A percentile compares a stretch with the other conserved stretches of the same genome.
Conservation (phyloP, 2,329 filamentous ascomycete genomes). For the Paraconiothyrium brasiliense region DNA sequence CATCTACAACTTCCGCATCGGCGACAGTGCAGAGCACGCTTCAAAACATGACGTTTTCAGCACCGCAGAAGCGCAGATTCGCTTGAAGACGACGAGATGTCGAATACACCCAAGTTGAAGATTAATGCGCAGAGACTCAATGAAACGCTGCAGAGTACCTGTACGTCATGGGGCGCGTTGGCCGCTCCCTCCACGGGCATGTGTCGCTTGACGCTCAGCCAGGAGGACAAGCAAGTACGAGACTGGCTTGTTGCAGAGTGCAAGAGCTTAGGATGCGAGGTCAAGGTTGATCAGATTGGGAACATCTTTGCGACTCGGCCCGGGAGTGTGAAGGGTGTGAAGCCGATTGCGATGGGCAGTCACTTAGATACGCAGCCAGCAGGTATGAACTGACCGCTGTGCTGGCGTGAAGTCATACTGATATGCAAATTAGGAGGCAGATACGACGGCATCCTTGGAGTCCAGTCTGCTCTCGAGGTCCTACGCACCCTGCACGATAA, state of each 20-base stretch:
- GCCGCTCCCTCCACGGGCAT: conserved; percentile 67
- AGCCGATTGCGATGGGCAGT: conserved; percentile 44
- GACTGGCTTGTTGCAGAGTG: conserved; percentile 44
- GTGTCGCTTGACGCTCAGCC: conserved; percentile 71
- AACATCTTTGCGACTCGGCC: conserved; percentile 45
- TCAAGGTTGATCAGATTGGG: conserved; percentile 48
- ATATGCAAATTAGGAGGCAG: conserved; percentile 61
- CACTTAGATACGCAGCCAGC: conserved; percentile 66
- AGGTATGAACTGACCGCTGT: conserved; percentile 23
- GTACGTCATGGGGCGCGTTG: conserved; percentile 39
- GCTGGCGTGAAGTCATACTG: background rate
- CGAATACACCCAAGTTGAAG: conserved; percentile 8
- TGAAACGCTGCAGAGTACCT: conserved; percentile 36
- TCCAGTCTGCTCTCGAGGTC: conserved; percentile 65
- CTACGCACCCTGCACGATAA: conserved; percentile 50
- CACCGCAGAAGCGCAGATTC: background rate
- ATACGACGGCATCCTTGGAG: conserved; percentile 79
- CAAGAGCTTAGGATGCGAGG: conserved; percentile 36
- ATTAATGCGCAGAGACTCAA: conserved; percentile 39
- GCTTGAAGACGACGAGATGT: conserved; percentile 17
- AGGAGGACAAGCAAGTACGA: conserved; percentile 39
- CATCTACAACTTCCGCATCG: background rate
- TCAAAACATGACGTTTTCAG: background rate
- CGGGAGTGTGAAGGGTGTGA: conserved; percentile 59
- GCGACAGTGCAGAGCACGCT: background rate